A percentile compares a stretch with the other conserved stretches of the same genome.
Evolutionary conservation across 2,329 filamentous ascomycete genomes (phyloP).

Genomic region (Calonectria crousiana): DNA sequence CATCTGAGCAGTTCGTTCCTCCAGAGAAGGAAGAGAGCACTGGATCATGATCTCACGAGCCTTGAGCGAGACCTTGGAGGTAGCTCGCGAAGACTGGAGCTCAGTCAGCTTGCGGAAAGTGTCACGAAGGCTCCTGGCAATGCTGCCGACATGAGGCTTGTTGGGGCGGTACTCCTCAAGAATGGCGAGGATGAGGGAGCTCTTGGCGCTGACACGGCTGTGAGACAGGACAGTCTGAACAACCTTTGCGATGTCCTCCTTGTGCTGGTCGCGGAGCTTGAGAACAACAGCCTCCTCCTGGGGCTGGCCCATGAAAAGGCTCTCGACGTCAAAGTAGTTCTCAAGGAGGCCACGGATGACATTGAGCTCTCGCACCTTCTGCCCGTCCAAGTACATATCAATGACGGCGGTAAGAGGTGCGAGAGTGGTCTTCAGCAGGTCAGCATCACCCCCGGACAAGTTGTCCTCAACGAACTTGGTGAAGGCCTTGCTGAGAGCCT

Average conservation of each 20-base stretch:
- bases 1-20: constrained; percentile 96
- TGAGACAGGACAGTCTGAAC: constrained; percentile 93
- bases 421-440: constrained; percentile 79
- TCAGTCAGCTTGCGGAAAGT: constrained; percentile 89
- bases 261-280: constrained; percentile 94
- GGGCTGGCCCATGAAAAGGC: constrained; percentile 86
- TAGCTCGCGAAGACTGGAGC: constrained; percentile 76
- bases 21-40: constrained; percentile 93
- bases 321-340: constrained; percentile 86
- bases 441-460: constrained; percentile 78
- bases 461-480: constrained; percentile 91
- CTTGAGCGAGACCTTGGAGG: constrained; percentile 97
- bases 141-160: constrained; percentile 88
- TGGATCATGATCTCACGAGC: constrained; percentile 97
- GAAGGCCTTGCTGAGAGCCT: constrained; percentile 86
- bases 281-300: constrained; percentile 96
- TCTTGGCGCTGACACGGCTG: constrained; percentile 92
- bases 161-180: constrained; percentile 96
- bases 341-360: constrained; percentile 85
- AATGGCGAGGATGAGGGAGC: constrained; percentile 90
- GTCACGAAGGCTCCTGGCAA: constrained; percentile 87
- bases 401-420: constrained; percentile 83
- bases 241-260: constrained; percentile 88
- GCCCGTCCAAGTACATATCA: constrained; percentile 83
- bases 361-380: constrained; percentile 89